Evolutionary conservation across 2,329 filamentous ascomycete genomes (phyloP).

Genomic region (Penicillium palitans): DNA sequence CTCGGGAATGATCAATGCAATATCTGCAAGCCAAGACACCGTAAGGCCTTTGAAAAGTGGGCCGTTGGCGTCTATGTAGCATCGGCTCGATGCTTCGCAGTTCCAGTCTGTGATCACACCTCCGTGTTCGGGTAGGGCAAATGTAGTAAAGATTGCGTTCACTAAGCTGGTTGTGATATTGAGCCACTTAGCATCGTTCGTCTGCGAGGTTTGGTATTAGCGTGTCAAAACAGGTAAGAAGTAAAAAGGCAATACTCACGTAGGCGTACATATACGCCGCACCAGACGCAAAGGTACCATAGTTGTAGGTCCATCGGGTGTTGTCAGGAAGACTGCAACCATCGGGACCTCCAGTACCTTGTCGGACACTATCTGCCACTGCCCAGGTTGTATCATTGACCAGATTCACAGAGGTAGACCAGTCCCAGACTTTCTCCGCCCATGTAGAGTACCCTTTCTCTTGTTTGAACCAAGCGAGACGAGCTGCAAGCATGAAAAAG

Average conservation of each 20-base stretch:
- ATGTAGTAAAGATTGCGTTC: conserved; percentile 1
- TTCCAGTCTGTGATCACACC: not conserved
- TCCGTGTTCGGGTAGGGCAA: not conserved
- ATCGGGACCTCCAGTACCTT: conserved; percentile 34
- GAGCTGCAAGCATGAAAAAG: conserved; percentile 75
- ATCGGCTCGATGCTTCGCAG: conserved; percentile 59
- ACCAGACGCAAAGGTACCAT: conserved; percentile 59
- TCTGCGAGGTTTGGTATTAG: not conserved
- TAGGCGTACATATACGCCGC: conserved; percentile 5
- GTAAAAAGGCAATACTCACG: not conserved
- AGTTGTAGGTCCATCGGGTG: conserved; percentile 66
- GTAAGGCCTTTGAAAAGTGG: conserved; percentile 69
- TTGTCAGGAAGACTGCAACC: conserved; percentile 64
- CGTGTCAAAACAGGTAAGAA: not conserved
- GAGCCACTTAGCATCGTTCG: conserved; percentile 1
- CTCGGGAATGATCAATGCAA: conserved; percentile 61
- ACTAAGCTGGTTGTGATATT: conserved; percentile 1
- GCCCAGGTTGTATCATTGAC: conserved; percentile 60
- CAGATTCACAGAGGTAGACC: conserved; percentile 56
- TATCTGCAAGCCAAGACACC: conserved; percentile 63
- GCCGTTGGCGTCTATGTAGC: conserved; percentile 64
- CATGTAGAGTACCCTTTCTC: conserved; percentile 65
- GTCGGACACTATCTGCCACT: conserved; percentile 64
- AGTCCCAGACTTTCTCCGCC: conserved; percentile 62
- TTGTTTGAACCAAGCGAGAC: conserved; percentile 64